Conservation (phyloP, 257 asterid genomes). For the Lantana camara region DNA sequence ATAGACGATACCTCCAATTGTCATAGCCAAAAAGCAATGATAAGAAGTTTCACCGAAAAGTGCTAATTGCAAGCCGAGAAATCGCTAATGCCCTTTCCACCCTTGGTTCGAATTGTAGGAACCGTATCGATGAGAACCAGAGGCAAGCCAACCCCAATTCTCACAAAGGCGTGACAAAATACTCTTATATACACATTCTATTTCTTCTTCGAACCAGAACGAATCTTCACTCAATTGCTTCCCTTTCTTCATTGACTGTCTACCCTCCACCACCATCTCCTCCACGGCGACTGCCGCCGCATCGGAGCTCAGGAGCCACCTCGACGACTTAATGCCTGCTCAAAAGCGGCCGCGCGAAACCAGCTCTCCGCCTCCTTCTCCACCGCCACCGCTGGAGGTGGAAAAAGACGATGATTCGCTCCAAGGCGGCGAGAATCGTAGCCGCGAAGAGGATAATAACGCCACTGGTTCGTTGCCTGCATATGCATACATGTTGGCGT, state of each 20-base stretch:
- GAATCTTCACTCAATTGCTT: constrained; percentile 39
- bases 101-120: constrained; percentile 18
- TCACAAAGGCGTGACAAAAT: constrained; percentile 10
- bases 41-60: neutral
- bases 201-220: too few relatives aligned
- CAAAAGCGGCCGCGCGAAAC: constrained; percentile 62
- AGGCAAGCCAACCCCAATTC: constrained; percentile 36
- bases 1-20: too few relatives aligned
- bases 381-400: constrained; percentile 45
- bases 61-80: too few relatives aligned
- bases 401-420: constrained; percentile 51
- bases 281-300: constrained; percentile 25
- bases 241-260: constrained; percentile 39
- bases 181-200: constrained; percentile 15
- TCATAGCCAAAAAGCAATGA: neutral
- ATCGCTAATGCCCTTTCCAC: too few relatives aligned
- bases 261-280: constrained; percentile 32
- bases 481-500: constrained; percentile 20
- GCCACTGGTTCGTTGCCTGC: constrained; percentile 41
- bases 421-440: constrained; percentile 49
- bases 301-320: constrained; percentile 42
- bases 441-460: constrained; percentile 42
- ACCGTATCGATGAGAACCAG: constrained; percentile 24
- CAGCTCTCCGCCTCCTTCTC: constrained; percentile 51
- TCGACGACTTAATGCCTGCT: constrained; percentile 67